Conservation (phyloP, 1,139 yeast genomes). For the Blastobotrys persicus region DNA sequence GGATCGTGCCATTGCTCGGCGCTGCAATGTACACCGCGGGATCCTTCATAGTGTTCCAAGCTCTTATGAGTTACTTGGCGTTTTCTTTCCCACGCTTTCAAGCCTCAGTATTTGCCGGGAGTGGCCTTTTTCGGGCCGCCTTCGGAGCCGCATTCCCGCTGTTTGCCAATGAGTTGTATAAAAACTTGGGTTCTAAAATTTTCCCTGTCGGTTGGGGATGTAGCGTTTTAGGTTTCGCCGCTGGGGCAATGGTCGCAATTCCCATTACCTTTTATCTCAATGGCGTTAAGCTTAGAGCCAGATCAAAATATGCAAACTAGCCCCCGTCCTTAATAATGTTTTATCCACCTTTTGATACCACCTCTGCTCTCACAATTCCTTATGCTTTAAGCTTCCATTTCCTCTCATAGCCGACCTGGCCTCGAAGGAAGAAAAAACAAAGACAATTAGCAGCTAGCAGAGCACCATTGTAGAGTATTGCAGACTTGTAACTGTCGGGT, state of each 20-base stretch:
- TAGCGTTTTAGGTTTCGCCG: conserved; percentile 47
- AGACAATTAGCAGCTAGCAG: conserved; percentile 18
- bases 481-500: conserved; percentile 20
- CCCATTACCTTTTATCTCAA: conserved; percentile 21
- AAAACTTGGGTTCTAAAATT: conserved; percentile 43
- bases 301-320: conserved; percentile 8
- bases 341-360: not conserved
- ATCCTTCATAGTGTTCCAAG: conserved; percentile 67
- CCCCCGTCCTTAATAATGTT: not conserved
- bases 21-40: conserved; percentile 74
- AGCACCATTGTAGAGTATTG: conserved; percentile 25
- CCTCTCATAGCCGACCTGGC: conserved; percentile 8
- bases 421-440: conserved; percentile 14
- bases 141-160: conserved; percentile 64
- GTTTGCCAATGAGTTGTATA: conserved; percentile 53
- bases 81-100: conserved; percentile 69
- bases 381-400: conserved; percentile 4
- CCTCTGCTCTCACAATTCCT: no score
- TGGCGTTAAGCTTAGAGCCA: conserved; percentile 1
- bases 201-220: conserved; percentile 60
- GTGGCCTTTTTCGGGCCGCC: conserved; percentile 50
- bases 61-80: conserved; percentile 67
- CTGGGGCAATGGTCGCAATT: conserved; percentile 45
- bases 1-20: conserved; percentile 75
- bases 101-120: conserved; percentile 61